Evolutionary conservation across 2,329 filamentous ascomycete species (phyloP).

Genomic region (Cordyceps fumosorosea): DNA sequence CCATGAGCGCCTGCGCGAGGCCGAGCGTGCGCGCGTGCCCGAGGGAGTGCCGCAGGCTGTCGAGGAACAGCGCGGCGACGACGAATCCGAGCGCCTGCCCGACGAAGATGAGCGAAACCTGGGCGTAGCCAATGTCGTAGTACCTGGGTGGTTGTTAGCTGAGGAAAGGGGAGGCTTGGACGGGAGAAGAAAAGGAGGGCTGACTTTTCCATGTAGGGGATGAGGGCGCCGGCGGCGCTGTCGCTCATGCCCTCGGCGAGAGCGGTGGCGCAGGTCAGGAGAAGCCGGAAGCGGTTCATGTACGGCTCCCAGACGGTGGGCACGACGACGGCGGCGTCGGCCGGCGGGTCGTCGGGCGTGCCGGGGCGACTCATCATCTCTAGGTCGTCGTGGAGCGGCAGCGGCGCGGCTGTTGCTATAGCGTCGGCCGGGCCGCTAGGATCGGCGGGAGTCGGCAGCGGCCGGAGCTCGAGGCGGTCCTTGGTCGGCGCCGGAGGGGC

Average conservation of each 20-base stretch:
- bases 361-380: conserved; percentile 50
- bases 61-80: conserved; percentile 61
- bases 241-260: conserved; percentile 69
- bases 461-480: background rate
- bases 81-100: conserved; percentile 73
- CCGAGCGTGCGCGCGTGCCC: conserved; percentile 63
- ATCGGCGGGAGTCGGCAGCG: background rate
- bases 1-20: conserved; percentile 56
- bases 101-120: conserved; percentile 78
- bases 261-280: conserved; percentile 57
- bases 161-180: background rate
- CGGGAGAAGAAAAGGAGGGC: background rate
- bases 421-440: background rate
- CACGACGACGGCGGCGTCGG: conserved; percentile 38
- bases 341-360: conserved; percentile 30
- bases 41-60: conserved; percentile 53
- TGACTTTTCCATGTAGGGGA: conserved; percentile 69
- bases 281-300: conserved; percentile 65
- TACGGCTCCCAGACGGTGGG: conserved; percentile 53
- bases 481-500: background rate
- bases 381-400: conserved; percentile 27
- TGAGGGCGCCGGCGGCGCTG: conserved; percentile 67
- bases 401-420: background rate
- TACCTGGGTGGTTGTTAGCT: conserved; percentile 31
- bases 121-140: conserved; percentile 68